Conservation (phyloP, 768 basidiomycete species). For the Polyporus arcularius region DNA sequence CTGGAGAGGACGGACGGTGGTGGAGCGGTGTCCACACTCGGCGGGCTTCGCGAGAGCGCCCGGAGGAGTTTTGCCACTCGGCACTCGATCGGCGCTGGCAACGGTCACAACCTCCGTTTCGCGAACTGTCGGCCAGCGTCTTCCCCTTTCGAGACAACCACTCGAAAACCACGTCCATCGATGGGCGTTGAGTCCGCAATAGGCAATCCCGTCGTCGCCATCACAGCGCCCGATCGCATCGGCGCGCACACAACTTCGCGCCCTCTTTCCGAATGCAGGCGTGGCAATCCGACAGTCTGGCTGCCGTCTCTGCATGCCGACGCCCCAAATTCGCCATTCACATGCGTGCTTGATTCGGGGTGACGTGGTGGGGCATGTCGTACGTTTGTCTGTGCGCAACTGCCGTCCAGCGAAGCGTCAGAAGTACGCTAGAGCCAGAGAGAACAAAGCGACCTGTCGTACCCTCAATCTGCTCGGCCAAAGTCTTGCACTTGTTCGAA, state of each 20-base stretch:
- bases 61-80: conserved; percentile 7
- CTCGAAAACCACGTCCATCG: conserved; percentile 9
- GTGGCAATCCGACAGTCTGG: conserved; percentile 7
- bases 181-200: conserved; percentile 20
- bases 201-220: conserved; percentile 3
- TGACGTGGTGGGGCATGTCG: not conserved
- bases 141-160: conserved; percentile 3
- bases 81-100: conserved; percentile 6
- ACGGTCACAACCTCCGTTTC: conserved; percentile 4
- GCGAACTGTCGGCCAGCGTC: not conserved
- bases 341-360: conserved; percentile 13
- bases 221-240: conserved; percentile 16
- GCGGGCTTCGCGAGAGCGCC: conserved; percentile 12
- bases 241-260: conserved; percentile 8
- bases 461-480: not conserved
- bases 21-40: conserved; percentile 5
- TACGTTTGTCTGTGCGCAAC: not conserved
- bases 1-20: not conserved
- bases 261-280: conserved; percentile 14
- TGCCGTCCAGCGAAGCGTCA: not conserved
- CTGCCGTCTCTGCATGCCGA: conserved; percentile 6
- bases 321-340: conserved; percentile 1
- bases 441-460: not conserved
- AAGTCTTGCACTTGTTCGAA: not conserved
- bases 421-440: not conserved